These are phyloP conservation scores for Fremontodendron californicum DNA, from an alignment of 345 rosid genomes.

Conservation along the genomic window DNA sequence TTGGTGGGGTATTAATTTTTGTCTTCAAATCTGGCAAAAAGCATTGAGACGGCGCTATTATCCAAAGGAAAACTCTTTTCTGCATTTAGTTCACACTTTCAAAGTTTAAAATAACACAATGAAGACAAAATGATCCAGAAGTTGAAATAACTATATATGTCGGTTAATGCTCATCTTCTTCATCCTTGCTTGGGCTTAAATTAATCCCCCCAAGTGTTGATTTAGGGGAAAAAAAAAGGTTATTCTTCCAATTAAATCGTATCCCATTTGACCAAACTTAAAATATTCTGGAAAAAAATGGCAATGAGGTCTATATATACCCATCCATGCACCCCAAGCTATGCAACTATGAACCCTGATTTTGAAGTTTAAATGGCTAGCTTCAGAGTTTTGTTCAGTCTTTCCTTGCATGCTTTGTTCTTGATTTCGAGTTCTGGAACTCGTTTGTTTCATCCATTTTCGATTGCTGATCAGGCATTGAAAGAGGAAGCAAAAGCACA, in stretches of 20 bases:
- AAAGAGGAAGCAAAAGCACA: neutral
- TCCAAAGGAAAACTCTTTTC: neutral
- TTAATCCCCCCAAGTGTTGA: neutral
- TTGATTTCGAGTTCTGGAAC: constrained; percentile 28
- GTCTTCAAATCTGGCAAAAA: neutral
- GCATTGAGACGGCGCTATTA: neutral
- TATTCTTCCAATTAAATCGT: neutral
- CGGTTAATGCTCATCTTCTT: neutral
- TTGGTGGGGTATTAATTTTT: neutral
- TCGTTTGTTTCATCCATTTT: constrained; percentile 22
- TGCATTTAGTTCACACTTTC: no score
- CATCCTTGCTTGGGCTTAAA: neutral
- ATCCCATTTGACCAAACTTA: neutral
- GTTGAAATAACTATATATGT: neutral
- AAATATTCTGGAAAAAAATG: neutral
- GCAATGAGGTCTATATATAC: constrained; percentile 6
- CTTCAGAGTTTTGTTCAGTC: constrained; percentile 24
- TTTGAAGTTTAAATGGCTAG: constrained; percentile 21
- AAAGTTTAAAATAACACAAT: no score
- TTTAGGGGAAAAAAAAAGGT: neutral
- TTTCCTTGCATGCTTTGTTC: constrained; percentile 26
- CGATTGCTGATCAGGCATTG: neutral
- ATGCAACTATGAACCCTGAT: neutral
- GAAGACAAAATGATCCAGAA: no score
- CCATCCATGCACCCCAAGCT: neutral